phyloP scores from a whole-genome alignment of 805 yeast genomes.

The Metschnikowia kunwiensis region DNA sequence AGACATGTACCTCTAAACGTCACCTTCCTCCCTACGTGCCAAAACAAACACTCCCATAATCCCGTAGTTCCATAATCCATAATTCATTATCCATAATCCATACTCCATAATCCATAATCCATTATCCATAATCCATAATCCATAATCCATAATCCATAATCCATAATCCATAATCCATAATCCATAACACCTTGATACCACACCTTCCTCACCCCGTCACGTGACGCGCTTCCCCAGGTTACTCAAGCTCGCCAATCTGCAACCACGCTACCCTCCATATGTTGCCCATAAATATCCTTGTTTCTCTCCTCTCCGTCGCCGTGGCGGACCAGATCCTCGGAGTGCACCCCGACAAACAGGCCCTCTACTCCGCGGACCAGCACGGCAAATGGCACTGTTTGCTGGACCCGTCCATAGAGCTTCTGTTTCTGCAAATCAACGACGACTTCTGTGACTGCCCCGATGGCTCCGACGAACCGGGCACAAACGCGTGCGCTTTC shows the following conservation, averaged over 20 bases:
- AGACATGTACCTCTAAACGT: too few relatives aligned
- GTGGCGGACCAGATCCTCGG: conserved; percentile 24
- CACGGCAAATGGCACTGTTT: conserved; percentile 68
- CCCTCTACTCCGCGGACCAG: conserved; percentile 49
- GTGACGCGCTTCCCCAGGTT: conserved; percentile 6
- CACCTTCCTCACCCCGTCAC: too few relatives aligned
- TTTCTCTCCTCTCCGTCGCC: conserved; percentile 4
- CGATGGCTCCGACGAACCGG: conserved; percentile 97
- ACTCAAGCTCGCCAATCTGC: neutral
- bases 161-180: too few relatives aligned
- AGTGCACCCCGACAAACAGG: conserved; percentile 36
- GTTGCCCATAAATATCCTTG: conserved; percentile 1
- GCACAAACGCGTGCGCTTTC: conserved; percentile 75
- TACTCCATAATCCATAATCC: too few relatives aligned
- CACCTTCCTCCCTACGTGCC: too few relatives aligned
- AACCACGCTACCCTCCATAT: neutral
- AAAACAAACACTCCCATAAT: too few relatives aligned
- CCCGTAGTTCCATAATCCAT: too few relatives aligned
- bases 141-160: too few relatives aligned
- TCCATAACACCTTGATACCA: too few relatives aligned
- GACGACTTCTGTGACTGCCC: conserved; percentile 96
- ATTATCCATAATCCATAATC: too few relatives aligned
- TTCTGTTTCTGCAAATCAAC: conserved; percentile 64
- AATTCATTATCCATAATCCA: too few relatives aligned
- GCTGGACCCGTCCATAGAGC: conserved; percentile 56